Evolutionary conservation across 257 asterid genomes (phyloP).

Genomic region (Anisodus acutangulus): DNA sequence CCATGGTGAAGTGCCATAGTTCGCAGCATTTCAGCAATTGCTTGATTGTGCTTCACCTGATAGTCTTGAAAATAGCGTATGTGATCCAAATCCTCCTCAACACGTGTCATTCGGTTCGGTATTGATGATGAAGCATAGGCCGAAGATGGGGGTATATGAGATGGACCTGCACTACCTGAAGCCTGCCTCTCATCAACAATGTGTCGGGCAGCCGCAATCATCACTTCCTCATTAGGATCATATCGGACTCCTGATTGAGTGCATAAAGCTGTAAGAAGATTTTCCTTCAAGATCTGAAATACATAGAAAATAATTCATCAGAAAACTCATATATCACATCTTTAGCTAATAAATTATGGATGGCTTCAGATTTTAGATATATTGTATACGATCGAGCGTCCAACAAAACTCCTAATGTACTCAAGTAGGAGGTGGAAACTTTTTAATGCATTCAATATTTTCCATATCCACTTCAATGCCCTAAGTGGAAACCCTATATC

Average conservation of each 20-base stretch:
- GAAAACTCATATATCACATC: not conserved
- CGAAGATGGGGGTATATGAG: not conserved
- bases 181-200: constrained; percentile 23
- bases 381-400: not conserved
- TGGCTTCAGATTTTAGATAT: not conserved
- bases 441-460: not conserved
- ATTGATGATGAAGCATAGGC: constrained; percentile 13
- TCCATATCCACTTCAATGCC: not conserved
- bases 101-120: not conserved
- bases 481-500: not conserved
- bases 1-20: not conserved
- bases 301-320: not conserved
- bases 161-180: constrained; percentile 19
- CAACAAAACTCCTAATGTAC: not conserved
- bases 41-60: constrained; percentile 26
- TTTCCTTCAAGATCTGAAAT: constrained; percentile 23
- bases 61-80: constrained; percentile 25
- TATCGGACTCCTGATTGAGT: constrained; percentile 21
- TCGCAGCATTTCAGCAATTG: constrained; percentile 19
- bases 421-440: not conserved
- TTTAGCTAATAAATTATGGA: not conserved
- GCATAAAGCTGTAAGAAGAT: constrained; percentile 15
- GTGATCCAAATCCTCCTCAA: constrained; percentile 20
- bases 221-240: constrained; percentile 18
- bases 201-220: constrained; percentile 24